These are phyloP conservation scores for Ophiostoma quercus DNA, from an alignment of 2,329 filamentous ascomycete species.

Conservation along the genomic window DNA sequence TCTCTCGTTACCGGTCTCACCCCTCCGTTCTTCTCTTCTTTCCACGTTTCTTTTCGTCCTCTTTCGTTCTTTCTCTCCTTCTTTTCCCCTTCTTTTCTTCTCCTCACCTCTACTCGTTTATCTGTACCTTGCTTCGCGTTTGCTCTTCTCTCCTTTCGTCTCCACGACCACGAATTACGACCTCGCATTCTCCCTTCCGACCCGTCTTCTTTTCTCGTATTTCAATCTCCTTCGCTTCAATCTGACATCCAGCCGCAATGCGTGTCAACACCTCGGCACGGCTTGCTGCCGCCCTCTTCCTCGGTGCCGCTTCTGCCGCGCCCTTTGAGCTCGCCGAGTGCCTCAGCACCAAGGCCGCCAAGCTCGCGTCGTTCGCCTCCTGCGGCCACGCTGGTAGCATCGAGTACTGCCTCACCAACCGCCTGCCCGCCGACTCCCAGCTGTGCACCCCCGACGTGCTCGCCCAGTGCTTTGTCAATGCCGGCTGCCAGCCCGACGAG, in stretches of 20 bases:
- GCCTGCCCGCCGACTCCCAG: constrained; percentile 26
- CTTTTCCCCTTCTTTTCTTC: not conserved
- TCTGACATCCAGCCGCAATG: not conserved
- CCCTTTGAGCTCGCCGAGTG: constrained; percentile 31
- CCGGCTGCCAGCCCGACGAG: constrained; percentile 37
- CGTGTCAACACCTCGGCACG: not conserved
- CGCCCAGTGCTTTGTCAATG: constrained; percentile 36
- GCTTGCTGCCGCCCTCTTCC: constrained; percentile 2
- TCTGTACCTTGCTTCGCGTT: not conserved
- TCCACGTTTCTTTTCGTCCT: not conserved
- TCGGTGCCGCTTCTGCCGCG: not conserved
- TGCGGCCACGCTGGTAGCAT: constrained; percentile 44
- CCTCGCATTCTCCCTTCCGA: not conserved
- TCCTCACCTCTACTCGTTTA: not conserved
- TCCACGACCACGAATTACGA: constrained; percentile 4
- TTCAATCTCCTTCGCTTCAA: not conserved
- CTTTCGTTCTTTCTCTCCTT: not conserved
- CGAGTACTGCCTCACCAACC: constrained; percentile 40
- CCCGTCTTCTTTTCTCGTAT: not conserved
- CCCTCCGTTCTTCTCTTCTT: not conserved
- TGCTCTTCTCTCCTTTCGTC: not conserved
- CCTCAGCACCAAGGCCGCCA: constrained; percentile 36
- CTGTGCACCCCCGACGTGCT: constrained; percentile 32
- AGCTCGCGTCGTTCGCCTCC: constrained; percentile 39
- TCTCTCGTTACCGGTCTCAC: not conserved